Base-by-base conservation (phyloP, 2,329 filamentous ascomycete genomes). In the Arthroderma sp. region DNA sequence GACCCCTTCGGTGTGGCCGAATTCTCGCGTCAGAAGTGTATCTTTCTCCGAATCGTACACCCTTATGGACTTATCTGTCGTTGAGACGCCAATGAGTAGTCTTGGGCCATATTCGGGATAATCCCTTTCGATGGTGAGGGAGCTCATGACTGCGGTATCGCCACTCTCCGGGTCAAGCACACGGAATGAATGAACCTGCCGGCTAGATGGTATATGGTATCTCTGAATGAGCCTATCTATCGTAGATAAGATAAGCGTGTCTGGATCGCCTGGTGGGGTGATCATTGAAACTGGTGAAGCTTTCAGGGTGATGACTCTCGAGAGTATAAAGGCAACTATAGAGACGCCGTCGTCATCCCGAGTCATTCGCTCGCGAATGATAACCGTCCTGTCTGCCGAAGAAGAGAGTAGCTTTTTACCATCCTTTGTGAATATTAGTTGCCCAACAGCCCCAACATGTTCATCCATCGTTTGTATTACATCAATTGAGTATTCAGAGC, bases 1-100 rank as follows among this genome's bases (percentile, higher is more conserved):
- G 62, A 98, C 89, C 7, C 91, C 87, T 67, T 96, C 91, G 0
- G 91, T 95, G 64, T 98, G 93, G 0, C 93, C 93, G 82, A 90
- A 96, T 72, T 97, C 93, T 41, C 89, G 83, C 54, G 90, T 87
- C 28, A 97, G 74, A 58, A 98, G 85, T 1, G 76, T 74, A 7
- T 91, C 91, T 43, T 82, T 84, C 60, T 86, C 84, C 31, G 82
- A 77, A 63, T 95, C 88, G 66, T 98, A 98, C 15, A 98, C 76
- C 37, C 93, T 80, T 57, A 98, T 85, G 0, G 93, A 97, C 69
- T 97, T 98, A 71, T 98, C 93, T 0, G 88, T 95, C 64, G 91
- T 91, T 7, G 91, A 96, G 9, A 93, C 80, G n/a, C 89, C 91
- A 17, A 93, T 79, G 55, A 98, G 78, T 54, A 94, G 80, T 28